Conservation (phyloP, 768 basidiomycete species). For the Suillus discolor region DNA sequence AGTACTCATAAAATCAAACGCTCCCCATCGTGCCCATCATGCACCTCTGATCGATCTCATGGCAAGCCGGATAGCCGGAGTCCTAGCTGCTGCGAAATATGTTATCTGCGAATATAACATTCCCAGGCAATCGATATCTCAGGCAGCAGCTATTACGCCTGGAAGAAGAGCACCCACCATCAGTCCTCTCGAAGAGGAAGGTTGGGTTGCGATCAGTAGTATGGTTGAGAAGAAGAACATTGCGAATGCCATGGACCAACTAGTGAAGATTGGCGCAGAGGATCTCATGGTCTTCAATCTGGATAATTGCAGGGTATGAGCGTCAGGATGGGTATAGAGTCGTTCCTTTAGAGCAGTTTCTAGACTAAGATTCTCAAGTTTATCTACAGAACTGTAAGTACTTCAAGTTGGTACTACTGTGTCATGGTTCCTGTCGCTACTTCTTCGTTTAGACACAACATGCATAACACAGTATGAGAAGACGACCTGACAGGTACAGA, state of each 20-base stretch:
- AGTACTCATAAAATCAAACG: slow-evolving; percentile 84
- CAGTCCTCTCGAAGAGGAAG: slow-evolving; percentile 75
- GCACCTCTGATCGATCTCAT: slow-evolving; percentile 65
- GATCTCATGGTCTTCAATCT: slow-evolving; percentile 90
- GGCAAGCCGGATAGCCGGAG: slow-evolving; percentile 87
- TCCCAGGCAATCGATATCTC: slow-evolving; percentile 57
- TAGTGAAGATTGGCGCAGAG: slow-evolving; percentile 82
- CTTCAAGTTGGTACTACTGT: background rate
- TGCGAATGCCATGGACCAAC: slow-evolving; percentile 87
- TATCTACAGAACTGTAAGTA: background rate
- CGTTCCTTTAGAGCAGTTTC: background rate
- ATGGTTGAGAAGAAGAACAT: slow-evolving; percentile 88
- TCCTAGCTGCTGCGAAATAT: slow-evolving; percentile 85
- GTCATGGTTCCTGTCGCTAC: background rate
- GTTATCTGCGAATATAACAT: slow-evolving; percentile 95
- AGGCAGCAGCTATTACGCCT: slow-evolving; percentile 76
- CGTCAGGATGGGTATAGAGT: background rate
- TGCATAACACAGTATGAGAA: background rate
- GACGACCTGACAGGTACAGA: background rate
- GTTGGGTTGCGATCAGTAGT: slow-evolving; percentile 89
- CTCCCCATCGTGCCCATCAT: slow-evolving; percentile 63
- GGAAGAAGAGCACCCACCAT: slow-evolving; percentile 90
- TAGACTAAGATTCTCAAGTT: background rate
- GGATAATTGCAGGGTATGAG: slow-evolving; percentile 89
- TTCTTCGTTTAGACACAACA: background rate